phyloP scores from a whole-genome alignment of 768 basidiomycete species.

The Fomitopsis pulvina region DNA sequence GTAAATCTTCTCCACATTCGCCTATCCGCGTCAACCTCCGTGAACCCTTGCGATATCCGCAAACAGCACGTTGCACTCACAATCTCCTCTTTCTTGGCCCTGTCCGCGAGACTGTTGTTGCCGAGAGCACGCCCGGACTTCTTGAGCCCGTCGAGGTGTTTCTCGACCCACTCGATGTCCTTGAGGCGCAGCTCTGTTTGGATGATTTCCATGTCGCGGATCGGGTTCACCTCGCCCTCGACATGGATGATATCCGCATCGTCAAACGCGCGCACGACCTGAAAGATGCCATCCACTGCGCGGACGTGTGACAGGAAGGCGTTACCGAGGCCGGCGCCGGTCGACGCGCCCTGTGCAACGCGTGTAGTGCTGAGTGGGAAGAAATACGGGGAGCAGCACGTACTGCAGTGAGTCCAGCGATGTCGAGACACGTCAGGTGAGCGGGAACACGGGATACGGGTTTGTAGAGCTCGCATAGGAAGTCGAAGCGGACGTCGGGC shows the following conservation, averaged over 20 bases:
- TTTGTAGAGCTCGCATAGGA: constrained; percentile 89
- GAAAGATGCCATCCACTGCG: constrained; percentile 98
- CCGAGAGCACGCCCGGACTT: constrained; percentile 68
- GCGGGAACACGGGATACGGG: constrained; percentile 85
- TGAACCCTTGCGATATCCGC: not conserved
- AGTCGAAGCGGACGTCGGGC: constrained; percentile 90
- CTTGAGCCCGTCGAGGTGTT: constrained; percentile 73
- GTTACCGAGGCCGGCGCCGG: constrained; percentile 96
- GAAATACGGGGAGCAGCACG: constrained; percentile 20
- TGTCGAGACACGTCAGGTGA: constrained; percentile 96
- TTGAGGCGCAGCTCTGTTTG: constrained; percentile 90
- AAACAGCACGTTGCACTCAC: constrained; percentile 44
- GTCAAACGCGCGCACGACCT: constrained; percentile 95
- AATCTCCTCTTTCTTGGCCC: constrained; percentile 94
- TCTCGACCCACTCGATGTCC: constrained; percentile 99
- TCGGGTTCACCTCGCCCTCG: constrained; percentile 94
- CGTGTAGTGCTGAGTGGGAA: not conserved
- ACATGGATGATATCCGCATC: constrained; percentile 99
- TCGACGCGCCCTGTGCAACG: constrained; percentile 75
- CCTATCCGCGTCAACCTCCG: constrained; percentile 36
- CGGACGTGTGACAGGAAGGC: constrained; percentile 96
- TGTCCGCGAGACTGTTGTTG: constrained; percentile 78
- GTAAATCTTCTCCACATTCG: constrained; percentile 78
- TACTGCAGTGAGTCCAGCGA: constrained; percentile 93
- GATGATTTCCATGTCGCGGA: constrained; percentile 97